These are phyloP conservation scores for Uncinocarpus reesii DNA, from an alignment of 2,329 filamentous ascomycete genomes.

Conservation along the genomic window DNA sequence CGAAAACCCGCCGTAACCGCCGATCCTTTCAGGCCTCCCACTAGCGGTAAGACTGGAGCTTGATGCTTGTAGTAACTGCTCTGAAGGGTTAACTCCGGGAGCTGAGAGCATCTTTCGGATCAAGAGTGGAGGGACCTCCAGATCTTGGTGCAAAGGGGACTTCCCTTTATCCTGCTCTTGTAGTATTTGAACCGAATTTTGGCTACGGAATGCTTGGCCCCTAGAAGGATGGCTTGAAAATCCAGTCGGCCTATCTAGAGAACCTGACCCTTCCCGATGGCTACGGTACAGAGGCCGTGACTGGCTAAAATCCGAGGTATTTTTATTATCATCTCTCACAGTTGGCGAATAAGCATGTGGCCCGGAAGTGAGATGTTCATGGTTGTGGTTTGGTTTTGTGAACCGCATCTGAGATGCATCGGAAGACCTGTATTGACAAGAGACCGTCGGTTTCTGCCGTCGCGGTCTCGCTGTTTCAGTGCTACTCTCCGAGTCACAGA, in stretches of 20 bases:
- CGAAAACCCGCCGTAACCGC: conserved; percentile 7
- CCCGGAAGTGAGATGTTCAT: neutral
- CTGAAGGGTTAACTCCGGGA: neutral
- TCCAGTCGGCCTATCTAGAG: neutral
- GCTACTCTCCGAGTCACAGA: neutral
- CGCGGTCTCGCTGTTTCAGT: neutral
- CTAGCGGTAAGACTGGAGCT: neutral
- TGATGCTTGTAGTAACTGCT: neutral
- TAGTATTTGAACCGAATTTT: neutral
- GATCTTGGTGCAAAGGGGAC: neutral
- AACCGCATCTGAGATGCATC: neutral
- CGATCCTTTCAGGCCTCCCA: neutral
- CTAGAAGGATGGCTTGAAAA: neutral
- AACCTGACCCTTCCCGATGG: neutral
- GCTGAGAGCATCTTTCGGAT: conserved; percentile 5
- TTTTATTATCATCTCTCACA: neutral
- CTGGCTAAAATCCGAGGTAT: neutral
- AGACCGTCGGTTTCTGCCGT: neutral
- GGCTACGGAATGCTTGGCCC: neutral
- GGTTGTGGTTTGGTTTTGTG: neutral
- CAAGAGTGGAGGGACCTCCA: neutral
- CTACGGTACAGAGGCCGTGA: neutral
- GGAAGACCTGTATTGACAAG: neutral
- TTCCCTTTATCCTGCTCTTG: neutral
- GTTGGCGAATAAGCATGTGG: neutral